Base-by-base conservation (phyloP, 306 rosid genomes). In the Herpetospermum pedunculosum region DNA sequence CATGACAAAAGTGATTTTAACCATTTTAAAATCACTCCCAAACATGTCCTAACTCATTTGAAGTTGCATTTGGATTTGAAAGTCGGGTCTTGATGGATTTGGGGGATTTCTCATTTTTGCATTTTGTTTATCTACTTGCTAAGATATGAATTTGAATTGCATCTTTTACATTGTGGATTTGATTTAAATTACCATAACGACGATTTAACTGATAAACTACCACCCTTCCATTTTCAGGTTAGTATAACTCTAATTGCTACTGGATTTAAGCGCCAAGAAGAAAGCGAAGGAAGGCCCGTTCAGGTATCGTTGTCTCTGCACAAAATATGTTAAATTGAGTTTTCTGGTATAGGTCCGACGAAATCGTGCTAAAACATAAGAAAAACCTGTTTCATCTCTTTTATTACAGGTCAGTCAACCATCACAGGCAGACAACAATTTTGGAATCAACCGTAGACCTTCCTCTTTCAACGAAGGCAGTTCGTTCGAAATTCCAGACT, bases 261-360 rank as follows among this genome's bases (percentile, higher is more conserved):
- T 30, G 99, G 99, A 81, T 91, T 94, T 86, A 94, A 91, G 88
- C 97, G 99, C 72, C 99, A 91, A 85, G 99, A 94, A 77, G 97
- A 94, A 84, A 86, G 78, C 65, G 97, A 89, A 78, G 95, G 91
- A 26, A 83, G 95, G 80, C 88, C 90, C 34, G 48, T 71, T 58
- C 96, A 88, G 95, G 99, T 91, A 86, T 68, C 50, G 63, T 25
- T 26, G 21, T 5, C 16, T 34, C 52, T 73, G 41, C 40, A 69
- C 3, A 25, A 21, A 41, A 13, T 26, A 19, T 11, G 11, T 41
- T 65, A 5, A 38, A 65, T 21, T 65, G 0, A 8, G n/a, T 40
- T 14, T 37, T 11, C 23, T 18, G 6, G 52, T 69, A 15, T 25
- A 46, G 25, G 25, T 69, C 4, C 1, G 73, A 32, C 4, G 6